Evolutionary conservation across 2,329 filamentous ascomycete genomes (phyloP).

Genomic region (Paraphoma chrysanthemicola): DNA sequence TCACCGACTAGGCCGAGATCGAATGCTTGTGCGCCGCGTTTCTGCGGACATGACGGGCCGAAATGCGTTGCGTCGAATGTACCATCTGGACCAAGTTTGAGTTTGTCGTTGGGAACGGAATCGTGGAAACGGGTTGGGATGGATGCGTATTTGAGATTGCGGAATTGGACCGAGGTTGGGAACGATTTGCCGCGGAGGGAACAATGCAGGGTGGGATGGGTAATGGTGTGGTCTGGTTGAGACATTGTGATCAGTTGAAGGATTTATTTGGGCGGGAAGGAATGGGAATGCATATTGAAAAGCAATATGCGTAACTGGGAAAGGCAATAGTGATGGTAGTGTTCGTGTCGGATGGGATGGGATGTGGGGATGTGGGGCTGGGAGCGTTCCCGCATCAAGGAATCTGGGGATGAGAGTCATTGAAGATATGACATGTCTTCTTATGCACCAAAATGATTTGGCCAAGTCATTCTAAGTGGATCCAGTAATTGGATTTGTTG

Average conservation of each 20-base stretch:
- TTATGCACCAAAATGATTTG: no score
- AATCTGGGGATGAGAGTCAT: no score
- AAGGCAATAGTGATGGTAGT: no score
- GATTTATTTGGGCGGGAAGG: no score
- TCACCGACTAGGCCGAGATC: slow-evolving; percentile 35
- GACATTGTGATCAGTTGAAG: background rate
- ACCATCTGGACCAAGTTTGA: slow-evolving; percentile 10
- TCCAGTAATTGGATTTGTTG: no score
- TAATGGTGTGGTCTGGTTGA: background rate
- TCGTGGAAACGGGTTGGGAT: slow-evolving; percentile 44
- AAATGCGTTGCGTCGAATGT: slow-evolving; percentile 43
- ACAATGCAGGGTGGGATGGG: slow-evolving; percentile 21
- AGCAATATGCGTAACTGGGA: no score
- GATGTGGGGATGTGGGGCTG: no score
- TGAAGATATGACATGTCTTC: no score
- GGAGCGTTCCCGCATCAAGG: no score
- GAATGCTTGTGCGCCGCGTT: slow-evolving; percentile 36
- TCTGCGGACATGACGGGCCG: slow-evolving; percentile 48
- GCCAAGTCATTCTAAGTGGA: no score
- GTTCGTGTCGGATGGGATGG: no score
- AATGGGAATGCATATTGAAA: no score
- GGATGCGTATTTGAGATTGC: slow-evolving; percentile 45
- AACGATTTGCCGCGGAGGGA: slow-evolving; percentile 26
- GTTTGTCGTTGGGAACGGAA: slow-evolving; percentile 23
- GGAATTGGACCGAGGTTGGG: slow-evolving; percentile 36